These are phyloP conservation scores for Hericium coralloides DNA, from an alignment of 768 basidiomycete species.

Conservation along the genomic window DNA sequence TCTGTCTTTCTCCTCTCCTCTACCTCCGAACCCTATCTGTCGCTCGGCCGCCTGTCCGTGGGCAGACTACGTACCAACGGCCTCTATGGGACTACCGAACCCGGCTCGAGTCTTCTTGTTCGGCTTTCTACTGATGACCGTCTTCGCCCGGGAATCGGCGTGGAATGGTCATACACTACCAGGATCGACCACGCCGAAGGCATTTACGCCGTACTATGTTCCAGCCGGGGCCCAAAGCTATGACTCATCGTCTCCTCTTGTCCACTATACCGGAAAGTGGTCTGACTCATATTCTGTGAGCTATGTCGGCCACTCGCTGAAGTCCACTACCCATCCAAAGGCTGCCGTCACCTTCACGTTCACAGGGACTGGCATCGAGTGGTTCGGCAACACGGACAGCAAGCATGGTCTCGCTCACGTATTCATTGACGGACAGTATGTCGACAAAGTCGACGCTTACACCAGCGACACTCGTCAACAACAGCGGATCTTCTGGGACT, in stretches of 20 bases:
- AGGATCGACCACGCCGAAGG: conserved; percentile 33
- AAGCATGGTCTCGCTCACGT: conserved; percentile 48
- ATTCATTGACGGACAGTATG: conserved; percentile 45
- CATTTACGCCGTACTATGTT: conserved; percentile 66
- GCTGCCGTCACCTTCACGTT: conserved; percentile 52
- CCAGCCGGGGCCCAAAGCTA: conserved; percentile 65
- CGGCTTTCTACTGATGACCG: background rate
- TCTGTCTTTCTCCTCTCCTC: background rate
- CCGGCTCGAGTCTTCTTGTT: background rate
- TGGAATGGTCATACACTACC: conserved; percentile 62
- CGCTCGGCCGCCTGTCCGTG: background rate
- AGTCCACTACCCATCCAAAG: conserved; percentile 37
- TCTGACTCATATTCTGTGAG: conserved; percentile 38
- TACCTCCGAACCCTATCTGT: background rate
- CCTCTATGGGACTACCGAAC: background rate
- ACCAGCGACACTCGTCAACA: conserved; percentile 30
- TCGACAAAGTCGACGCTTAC: conserved; percentile 39
- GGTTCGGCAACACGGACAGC: conserved; percentile 56
- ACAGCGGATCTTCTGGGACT: conserved; percentile 60
- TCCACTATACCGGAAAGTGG: conserved; percentile 59
- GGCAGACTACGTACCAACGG: background rate
- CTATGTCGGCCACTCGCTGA: conserved; percentile 42
- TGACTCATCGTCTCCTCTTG: conserved; percentile 58
- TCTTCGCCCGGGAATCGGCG: conserved; percentile 33
- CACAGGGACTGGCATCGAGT: conserved; percentile 68